phyloP scores from a whole-genome alignment of 75 land plant species.

The Sequoiadendron giganteum region DNA sequence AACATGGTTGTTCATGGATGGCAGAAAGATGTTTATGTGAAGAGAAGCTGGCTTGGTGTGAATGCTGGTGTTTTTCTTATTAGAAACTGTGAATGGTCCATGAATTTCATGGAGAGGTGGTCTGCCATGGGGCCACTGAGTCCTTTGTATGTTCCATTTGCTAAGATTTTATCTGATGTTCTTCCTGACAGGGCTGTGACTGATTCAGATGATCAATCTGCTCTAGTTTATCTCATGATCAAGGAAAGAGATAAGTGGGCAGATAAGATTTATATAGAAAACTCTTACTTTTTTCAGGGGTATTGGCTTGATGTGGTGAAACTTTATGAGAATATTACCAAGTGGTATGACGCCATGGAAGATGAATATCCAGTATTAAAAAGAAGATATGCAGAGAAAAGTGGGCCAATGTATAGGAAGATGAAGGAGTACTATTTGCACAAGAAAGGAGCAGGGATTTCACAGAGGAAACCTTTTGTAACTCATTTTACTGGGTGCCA shows the following conservation, averaged over 20 bases:
- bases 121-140: constrained; percentile 74
- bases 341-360: constrained; percentile 36
- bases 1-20: constrained; percentile 87
- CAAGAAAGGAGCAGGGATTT: constrained; percentile 23
- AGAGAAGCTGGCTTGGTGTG: constrained; percentile 72
- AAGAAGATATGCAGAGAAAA: constrained; percentile 23
- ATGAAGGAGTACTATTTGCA: constrained; percentile 15
- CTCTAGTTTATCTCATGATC: constrained; percentile 65
- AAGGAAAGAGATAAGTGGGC: constrained; percentile 36
- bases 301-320: constrained; percentile 74
- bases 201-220: constrained; percentile 87
- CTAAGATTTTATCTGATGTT: constrained; percentile 33
- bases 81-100: constrained; percentile 92
- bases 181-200: constrained; percentile 57
- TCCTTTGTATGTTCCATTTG: constrained; percentile 47
- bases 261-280: constrained; percentile 62
- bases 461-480: constrained; percentile 64
- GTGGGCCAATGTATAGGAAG: neutral
- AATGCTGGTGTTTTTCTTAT: constrained; percentile 89
- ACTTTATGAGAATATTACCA: constrained; percentile 32
- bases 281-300: constrained; percentile 55
- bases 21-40: constrained; percentile 44
- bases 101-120: constrained; percentile 77
- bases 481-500: constrained; percentile 95
- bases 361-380: constrained; percentile 21